These are phyloP conservation scores for Tuber calosporum DNA, from an alignment of 495 filamentous ascomycete species.

Conservation along the genomic window DNA sequence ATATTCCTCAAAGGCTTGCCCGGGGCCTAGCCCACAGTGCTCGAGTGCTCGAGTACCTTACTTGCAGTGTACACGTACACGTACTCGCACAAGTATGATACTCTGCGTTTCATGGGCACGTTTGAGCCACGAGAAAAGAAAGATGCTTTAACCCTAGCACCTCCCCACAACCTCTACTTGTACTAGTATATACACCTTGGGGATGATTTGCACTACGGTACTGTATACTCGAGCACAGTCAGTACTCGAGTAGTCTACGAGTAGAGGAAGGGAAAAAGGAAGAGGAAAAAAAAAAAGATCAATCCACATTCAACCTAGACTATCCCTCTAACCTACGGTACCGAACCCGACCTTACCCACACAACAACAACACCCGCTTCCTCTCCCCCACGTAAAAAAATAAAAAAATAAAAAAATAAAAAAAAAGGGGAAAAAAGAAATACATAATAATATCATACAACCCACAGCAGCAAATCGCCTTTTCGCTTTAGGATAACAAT, in stretches of 20 bases:
- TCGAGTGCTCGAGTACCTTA: too few species aligned
- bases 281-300: background rate
- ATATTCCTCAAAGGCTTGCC: background rate
- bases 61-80: too few species aligned
- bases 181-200: too few species aligned
- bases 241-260: too few species aligned
- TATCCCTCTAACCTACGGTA: background rate
- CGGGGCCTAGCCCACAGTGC: background rate
- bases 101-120: slow-evolving; percentile 1
- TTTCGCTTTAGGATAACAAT: background rate
- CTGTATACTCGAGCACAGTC: too few species aligned
- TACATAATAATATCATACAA: too few species aligned
- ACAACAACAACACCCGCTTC: background rate
- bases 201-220: too few species aligned
- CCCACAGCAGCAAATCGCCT: background rate
- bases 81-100: too few species aligned
- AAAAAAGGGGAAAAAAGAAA: too few species aligned
- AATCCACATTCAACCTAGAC: background rate
- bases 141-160: background rate
- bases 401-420: too few species aligned
- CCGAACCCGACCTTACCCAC: background rate
- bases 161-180: background rate
- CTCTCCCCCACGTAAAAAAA: background rate
- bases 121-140: slow-evolving; percentile 5
- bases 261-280: too few species aligned